A percentile compares a stretch with the other conserved stretches of the same genome.
Evolutionary conservation across 1,139 yeast species (phyloP).

Genomic region (Meyerozyma guilliermondii): DNA sequence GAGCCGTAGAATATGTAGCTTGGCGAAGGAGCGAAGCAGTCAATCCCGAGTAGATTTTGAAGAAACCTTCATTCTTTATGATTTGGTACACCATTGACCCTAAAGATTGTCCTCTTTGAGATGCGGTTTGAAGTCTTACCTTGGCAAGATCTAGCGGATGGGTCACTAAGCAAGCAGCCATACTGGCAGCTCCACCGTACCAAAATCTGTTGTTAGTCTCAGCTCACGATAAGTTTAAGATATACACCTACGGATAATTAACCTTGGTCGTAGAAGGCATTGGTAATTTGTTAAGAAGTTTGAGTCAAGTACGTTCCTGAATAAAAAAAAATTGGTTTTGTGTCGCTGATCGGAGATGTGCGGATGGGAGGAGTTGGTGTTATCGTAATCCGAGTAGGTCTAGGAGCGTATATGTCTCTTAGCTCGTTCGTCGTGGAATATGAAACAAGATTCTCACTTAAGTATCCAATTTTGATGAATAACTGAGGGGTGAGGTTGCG

Average conservation of each 20-base stretch:
- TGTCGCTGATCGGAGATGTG: slow-evolving; percentile 2
- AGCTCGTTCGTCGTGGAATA: too few species aligned
- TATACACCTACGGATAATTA: background rate
- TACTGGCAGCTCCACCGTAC: slow-evolving; percentile 62
- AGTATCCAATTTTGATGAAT: background rate
- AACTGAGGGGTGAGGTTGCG: background rate
- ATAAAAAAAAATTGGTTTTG: slow-evolving; percentile 1
- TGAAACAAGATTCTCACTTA: background rate
- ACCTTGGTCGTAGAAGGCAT: background rate
- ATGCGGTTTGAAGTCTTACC: slow-evolving; percentile 75
- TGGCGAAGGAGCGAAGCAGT: slow-evolving; percentile 80
- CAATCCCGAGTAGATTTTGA: slow-evolving; percentile 72
- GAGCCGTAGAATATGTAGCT: slow-evolving; percentile 80
- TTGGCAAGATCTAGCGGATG: slow-evolving; percentile 86
- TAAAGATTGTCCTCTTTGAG: slow-evolving; percentile 56
- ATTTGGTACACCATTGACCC: slow-evolving; percentile 58
- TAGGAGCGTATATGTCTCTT: too few species aligned
- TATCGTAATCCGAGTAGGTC: too few species aligned
- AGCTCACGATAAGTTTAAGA: background rate
- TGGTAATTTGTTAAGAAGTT: background rate
- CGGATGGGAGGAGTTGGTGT: background rate
- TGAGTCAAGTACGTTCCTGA: background rate
- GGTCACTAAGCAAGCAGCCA: slow-evolving; percentile 55
- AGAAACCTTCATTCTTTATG: slow-evolving; percentile 57
- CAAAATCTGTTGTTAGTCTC: slow-evolving; percentile 30